phyloP scores from a whole-genome alignment of 2,329 filamentous ascomycete species.

The Pleochaeta shiraiana region DNA sequence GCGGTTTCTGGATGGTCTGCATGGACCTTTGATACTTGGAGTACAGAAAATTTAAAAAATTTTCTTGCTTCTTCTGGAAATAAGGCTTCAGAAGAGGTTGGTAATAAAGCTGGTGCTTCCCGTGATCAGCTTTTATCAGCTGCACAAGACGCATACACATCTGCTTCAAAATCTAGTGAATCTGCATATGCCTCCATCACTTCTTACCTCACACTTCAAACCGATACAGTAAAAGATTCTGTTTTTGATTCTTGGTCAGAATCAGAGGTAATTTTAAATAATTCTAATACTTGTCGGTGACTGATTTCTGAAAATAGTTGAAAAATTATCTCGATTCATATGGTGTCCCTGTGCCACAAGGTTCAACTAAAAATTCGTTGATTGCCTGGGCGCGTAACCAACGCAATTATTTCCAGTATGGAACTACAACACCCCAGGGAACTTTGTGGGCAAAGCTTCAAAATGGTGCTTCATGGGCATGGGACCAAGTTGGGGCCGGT shows the following conservation, averaged over 20 bases:
- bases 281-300: background rate
- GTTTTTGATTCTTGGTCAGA: slow-evolving; percentile 53
- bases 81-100: slow-evolving; percentile 32
- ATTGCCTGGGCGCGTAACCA: slow-evolving; percentile 50
- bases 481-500: slow-evolving; percentile 27
- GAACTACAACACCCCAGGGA: slow-evolving; percentile 40
- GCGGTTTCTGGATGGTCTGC: slow-evolving; percentile 43
- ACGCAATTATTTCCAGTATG: slow-evolving; percentile 56
- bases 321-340: slow-evolving; percentile 66
- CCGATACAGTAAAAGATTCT: slow-evolving; percentile 38
- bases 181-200: slow-evolving; percentile 43
- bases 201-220: slow-evolving; percentile 44
- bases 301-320: slow-evolving; percentile 20
- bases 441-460: slow-evolving; percentile 43
- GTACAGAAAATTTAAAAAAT: slow-evolving; percentile 42
- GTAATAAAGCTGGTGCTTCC: slow-evolving; percentile 39
- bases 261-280: slow-evolving; percentile 21
- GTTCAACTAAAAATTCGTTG: slow-evolving; percentile 34
- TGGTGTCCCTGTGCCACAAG: slow-evolving; percentile 28
- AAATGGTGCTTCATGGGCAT: slow-evolving; percentile 24
- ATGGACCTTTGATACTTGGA: slow-evolving; percentile 66
- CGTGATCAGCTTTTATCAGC: slow-evolving; percentile 53
- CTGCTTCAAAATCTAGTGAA: slow-evolving; percentile 36
- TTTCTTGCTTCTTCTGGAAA: slow-evolving; percentile 32
- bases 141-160: slow-evolving; percentile 36